Evolutionary conservation across 176 grass and related monocot species (phyloP).

Genomic region (Poa annua): DNA sequence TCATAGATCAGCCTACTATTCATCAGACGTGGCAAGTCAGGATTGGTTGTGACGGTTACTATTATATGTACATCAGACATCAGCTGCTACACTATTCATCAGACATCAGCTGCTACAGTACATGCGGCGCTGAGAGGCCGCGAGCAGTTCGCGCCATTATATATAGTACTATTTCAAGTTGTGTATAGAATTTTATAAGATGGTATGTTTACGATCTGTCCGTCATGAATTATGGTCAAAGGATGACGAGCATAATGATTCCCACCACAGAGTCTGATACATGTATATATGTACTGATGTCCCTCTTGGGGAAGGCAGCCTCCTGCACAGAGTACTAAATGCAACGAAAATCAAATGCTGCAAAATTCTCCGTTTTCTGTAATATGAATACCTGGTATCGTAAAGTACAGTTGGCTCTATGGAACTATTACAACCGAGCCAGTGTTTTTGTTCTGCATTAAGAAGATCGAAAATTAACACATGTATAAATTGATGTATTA

Average conservation of each 20-base stretch:
- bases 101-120: too few species aligned
- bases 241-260: not conserved
- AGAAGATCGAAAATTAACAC: not conserved
- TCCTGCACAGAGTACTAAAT: not conserved
- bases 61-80: too few species aligned
- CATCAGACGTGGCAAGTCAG: too few species aligned
- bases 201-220: not conserved
- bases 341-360: not conserved
- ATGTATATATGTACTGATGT: not conserved
- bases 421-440: not conserved
- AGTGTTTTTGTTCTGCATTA: not conserved
- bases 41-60: too few species aligned
- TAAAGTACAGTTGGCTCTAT: not conserved
- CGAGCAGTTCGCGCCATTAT: too few species aligned
- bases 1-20: too few species aligned
- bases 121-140: too few species aligned
- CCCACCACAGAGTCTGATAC: not conserved
- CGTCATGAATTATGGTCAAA: slow-evolving; percentile 11
- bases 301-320: not conserved
- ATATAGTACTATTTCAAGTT: not conserved
- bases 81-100: too few species aligned
- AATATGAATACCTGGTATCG: not conserved
- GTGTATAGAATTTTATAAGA: not conserved
- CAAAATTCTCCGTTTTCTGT: not conserved
- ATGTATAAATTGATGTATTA: not conserved